Conservation (phyloP, 2,329 filamentous ascomycete genomes). For the Gnomoniopsis smithogilvyi region DNA sequence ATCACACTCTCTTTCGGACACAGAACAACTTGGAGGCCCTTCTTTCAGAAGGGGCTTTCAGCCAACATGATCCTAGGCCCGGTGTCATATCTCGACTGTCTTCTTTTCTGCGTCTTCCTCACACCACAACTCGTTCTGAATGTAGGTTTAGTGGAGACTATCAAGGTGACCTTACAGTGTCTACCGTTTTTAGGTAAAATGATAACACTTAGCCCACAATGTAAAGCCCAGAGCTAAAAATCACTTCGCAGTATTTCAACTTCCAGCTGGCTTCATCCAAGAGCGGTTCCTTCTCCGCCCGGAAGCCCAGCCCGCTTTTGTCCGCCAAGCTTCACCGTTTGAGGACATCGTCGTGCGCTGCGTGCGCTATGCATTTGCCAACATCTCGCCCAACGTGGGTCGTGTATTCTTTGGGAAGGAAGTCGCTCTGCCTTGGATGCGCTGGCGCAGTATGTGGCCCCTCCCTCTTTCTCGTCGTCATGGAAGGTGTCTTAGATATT, state of each 20-base stretch:
- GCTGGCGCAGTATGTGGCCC: constrained; percentile 52
- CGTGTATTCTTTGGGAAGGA: constrained; percentile 74
- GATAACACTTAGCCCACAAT: too few species aligned
- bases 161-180: constrained; percentile 55
- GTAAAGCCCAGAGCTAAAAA: too few species aligned
- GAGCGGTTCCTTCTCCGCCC: constrained; percentile 51
- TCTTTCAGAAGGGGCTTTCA: neutral
- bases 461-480: too few species aligned
- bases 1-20: neutral
- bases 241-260: constrained; percentile 45
- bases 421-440: constrained; percentile 70
- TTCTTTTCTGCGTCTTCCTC: constrained; percentile 69
- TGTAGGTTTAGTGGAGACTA: constrained; percentile 59
- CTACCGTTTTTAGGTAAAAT: constrained; percentile 67
- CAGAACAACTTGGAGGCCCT: neutral
- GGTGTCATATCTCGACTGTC: constrained; percentile 72
- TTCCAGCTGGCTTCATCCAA: constrained; percentile 56
- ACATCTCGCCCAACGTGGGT: constrained; percentile 65
- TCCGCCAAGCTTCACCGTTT: constrained; percentile 67
- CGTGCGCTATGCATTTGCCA: constrained; percentile 73
- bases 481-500: too few species aligned
- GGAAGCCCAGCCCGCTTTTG: constrained; percentile 55
- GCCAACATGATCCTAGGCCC: constrained; percentile 68
- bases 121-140: constrained; percentile 68
- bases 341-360: constrained; percentile 76